phyloP scores from a whole-genome alignment of 1,284 basidiomycete species.

The Moesziomyces sp. region DNA sequence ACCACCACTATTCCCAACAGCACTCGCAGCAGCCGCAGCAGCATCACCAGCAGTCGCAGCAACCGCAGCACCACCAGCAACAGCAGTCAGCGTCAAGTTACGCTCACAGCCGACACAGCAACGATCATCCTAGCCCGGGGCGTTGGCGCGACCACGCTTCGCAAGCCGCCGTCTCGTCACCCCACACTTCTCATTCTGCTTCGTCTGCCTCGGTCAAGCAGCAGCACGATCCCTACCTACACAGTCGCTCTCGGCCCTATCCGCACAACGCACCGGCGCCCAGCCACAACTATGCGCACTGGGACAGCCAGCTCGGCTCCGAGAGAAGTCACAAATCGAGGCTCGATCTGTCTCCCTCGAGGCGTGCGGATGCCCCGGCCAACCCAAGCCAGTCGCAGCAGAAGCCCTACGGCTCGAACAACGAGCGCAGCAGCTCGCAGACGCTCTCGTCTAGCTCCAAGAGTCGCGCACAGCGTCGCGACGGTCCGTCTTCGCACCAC shows the following conservation, averaged over 20 bases:
- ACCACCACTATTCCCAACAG: conserved; percentile 10
- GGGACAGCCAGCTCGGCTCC: conserved; percentile 42
- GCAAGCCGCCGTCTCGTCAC: conserved; percentile 22
- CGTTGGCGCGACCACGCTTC: conserved; percentile 39
- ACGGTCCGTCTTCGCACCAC: conserved; percentile 12
- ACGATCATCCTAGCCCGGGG: conserved; percentile 32
- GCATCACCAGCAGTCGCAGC: conserved; percentile 16
- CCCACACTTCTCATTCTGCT: conserved; percentile 31
- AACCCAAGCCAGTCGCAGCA: conserved; percentile 8
- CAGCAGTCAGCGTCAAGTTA: conserved; percentile 6
- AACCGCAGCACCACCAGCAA: conserved; percentile 8
- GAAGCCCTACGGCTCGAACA: conserved; percentile 9
- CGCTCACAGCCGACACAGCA: conserved; percentile 22
- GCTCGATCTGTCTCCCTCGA: conserved; percentile 35
- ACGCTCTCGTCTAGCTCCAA: conserved; percentile 26
- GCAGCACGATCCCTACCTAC: conserved; percentile 32
- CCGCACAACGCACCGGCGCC: conserved; percentile 37
- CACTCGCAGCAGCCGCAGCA: conserved; percentile 16
- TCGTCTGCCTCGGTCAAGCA: conserved; percentile 14
- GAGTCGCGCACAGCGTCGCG: conserved; percentile 21
- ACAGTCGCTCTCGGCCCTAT: conserved; percentile 29
- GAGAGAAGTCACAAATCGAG: conserved; percentile 28
- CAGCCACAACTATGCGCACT: conserved; percentile 44
- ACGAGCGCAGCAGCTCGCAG: conserved; percentile 13
- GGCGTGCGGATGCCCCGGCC: conserved; percentile 8